Conservation (phyloP, 1,284 basidiomycete genomes). For the Leccinum huronense region DNA sequence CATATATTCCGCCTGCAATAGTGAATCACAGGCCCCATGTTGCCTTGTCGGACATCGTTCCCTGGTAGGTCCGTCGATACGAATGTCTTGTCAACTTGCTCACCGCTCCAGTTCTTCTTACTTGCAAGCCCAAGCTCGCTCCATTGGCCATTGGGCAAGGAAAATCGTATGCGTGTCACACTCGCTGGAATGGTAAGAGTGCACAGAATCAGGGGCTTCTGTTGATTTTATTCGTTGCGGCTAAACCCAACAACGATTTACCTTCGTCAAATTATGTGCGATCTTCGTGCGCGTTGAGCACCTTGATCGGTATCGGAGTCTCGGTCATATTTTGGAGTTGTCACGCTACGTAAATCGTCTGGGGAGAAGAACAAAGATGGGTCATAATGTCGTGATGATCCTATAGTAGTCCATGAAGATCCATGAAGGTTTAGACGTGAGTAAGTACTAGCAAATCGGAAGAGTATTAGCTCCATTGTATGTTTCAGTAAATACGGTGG, state of each 20-base stretch:
- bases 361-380: background rate
- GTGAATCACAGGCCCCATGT: too few species aligned
- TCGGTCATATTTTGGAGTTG: constrained; percentile 36
- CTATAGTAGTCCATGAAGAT: background rate
- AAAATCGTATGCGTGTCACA: background rate
- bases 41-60: too few species aligned
- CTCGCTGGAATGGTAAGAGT: background rate
- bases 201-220: too few species aligned
- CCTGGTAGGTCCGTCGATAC: too few species aligned
- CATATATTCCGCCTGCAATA: too few species aligned
- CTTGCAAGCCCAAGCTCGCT: too few species aligned
- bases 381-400: background rate
- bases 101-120: too few species aligned
- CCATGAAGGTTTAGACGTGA: background rate
- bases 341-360: constrained; percentile 33
- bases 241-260: constrained; percentile 57
- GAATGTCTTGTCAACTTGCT: too few species aligned
- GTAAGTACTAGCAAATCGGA: background rate
- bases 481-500: background rate
- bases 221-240: background rate
- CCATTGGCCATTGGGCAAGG: too few species aligned
- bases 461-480: background rate
- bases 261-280: constrained; percentile 55
- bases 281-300: constrained; percentile 36
- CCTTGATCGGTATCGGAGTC: constrained; percentile 51